Conservation (phyloP, 1,139 yeast genomes). For the Lizanozyma gosingica region DNA sequence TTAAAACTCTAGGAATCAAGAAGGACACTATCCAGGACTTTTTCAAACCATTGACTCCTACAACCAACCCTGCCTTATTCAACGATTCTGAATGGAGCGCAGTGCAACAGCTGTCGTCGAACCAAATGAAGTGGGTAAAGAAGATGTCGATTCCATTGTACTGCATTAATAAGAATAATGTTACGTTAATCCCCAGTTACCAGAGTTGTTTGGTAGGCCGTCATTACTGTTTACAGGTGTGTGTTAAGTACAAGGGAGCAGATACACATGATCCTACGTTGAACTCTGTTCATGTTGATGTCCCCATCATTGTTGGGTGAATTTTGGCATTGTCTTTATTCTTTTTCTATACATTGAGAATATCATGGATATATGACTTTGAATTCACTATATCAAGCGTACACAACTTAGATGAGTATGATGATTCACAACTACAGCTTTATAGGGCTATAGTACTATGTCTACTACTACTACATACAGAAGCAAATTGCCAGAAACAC, state of each 20-base stretch:
- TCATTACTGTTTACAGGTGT: constrained; percentile 31
- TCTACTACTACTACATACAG: too few species aligned
- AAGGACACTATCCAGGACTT: constrained; percentile 34
- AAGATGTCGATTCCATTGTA: constrained; percentile 22
- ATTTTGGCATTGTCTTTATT: too few species aligned
- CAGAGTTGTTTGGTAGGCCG: constrained; percentile 39
- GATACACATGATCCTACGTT: constrained; percentile 28
- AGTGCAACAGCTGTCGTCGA: constrained; percentile 10
- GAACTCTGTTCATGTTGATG: constrained; percentile 28
- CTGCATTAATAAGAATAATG: constrained; percentile 27
- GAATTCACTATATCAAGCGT: too few species aligned
- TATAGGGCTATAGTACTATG: too few species aligned
- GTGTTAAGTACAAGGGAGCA: constrained; percentile 28
- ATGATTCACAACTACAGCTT: too few species aligned
- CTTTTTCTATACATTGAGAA: too few species aligned
- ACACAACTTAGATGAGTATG: too few species aligned
- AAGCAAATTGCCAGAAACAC: too few species aligned
- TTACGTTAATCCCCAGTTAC: constrained; percentile 33
- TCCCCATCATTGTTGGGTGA: constrained; percentile 35
- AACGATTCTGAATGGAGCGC: constrained; percentile 22
- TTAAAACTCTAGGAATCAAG: constrained; percentile 31
- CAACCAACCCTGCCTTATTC: constrained; percentile 15
- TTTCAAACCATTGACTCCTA: constrained; percentile 19
- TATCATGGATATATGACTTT: too few species aligned
- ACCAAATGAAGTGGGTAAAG: constrained; percentile 20